Percentiles rank a stretch among this genome's conserved stretches.
These are phyloP conservation scores for Sugiyamaella neomexicana DNA, from an alignment of 1,139 yeast genomes.

Conservation along the genomic window DNA sequence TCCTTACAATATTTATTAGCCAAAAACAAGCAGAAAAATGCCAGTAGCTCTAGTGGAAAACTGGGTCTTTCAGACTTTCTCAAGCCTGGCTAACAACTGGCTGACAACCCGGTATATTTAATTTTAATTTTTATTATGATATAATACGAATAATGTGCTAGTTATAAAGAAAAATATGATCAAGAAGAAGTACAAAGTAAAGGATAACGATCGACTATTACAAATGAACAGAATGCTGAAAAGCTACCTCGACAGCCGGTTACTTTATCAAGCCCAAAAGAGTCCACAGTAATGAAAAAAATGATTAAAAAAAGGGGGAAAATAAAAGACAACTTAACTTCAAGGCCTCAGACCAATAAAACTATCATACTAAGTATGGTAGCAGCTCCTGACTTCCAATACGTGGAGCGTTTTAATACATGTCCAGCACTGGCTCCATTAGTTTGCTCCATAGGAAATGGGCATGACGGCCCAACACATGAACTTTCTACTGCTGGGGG, in stretches of 20 bases:
- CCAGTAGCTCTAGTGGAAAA: slow-evolving; percentile 5
- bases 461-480: slow-evolving; percentile 2
- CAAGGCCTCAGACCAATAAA: slow-evolving; percentile 7
- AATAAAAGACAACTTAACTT: slow-evolving; percentile 3
- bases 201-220: slow-evolving; percentile 1
- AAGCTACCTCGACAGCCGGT: not conserved
- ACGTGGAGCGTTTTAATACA: not conserved
- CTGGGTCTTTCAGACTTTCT: slow-evolving; percentile 20
- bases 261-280: slow-evolving; percentile 5
- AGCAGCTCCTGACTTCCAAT: not conserved
- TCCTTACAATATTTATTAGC: slow-evolving; percentile 20
- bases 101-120: too few relatives aligned
- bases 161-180: not conserved
- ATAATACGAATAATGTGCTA: slow-evolving; percentile 8
- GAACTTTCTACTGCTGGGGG: slow-evolving; percentile 3
- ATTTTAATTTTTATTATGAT: slow-evolving; percentile 2
- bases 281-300: not conserved
- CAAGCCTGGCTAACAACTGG: slow-evolving; percentile 18
- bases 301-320: not conserved
- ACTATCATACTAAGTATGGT: slow-evolving; percentile 1
- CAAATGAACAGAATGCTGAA: not conserved
- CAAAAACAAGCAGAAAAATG: slow-evolving; percentile 11
- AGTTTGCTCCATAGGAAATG: slow-evolving; percentile 4
- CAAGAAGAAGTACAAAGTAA: not conserved
- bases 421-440: slow-evolving; percentile 8